Conservation (phyloP, 352 stramenopile species). For the Plasmopara halstedii region DNA sequence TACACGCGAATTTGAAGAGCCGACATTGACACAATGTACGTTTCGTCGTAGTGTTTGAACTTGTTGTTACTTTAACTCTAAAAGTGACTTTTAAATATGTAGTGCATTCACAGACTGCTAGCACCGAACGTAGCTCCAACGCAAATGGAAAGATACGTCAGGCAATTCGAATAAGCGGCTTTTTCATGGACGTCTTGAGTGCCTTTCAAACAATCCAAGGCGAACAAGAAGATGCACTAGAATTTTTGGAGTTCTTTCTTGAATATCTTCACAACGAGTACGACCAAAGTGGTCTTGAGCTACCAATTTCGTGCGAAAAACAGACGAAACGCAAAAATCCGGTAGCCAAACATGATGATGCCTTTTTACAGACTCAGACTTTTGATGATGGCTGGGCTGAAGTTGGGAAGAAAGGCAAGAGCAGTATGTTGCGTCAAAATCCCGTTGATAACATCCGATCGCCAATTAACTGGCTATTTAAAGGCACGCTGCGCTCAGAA, state of each 20-base stretch:
- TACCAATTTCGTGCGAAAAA: constrained; percentile 48
- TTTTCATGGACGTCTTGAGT: constrained; percentile 76
- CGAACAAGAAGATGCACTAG: constrained; percentile 76
- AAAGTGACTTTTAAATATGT: not conserved
- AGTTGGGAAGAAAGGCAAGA: constrained; percentile 72
- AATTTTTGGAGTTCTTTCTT: constrained; percentile 84
- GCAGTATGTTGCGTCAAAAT: constrained; percentile 66
- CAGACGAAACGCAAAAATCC: constrained; percentile 40
- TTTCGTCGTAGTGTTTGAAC: constrained; percentile 1
- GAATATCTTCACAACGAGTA: constrained; percentile 81
- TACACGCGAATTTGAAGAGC: constrained; percentile 75
- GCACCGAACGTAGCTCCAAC: constrained; percentile 13
- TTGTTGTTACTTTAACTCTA: not conserved
- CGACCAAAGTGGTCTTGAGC: constrained; percentile 52
- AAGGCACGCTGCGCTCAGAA: constrained; percentile 69
- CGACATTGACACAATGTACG: constrained; percentile 56
- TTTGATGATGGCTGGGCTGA: constrained; percentile 74
- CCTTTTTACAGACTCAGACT: constrained; percentile 17
- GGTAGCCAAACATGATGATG: constrained; percentile 6
- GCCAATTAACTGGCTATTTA: constrained; percentile 83
- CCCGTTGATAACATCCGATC: constrained; percentile 51
- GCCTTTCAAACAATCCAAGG: constrained; percentile 77
- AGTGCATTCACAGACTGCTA: constrained; percentile 23
- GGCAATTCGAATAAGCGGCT: constrained; percentile 71
- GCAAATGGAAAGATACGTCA: constrained; percentile 46